Percentiles rank a stretch among this genome's conserved stretches.
Evolutionary conservation across 2,329 filamentous ascomycete genomes (phyloP).

Genomic region (Colletotrichum simmondsii): DNA sequence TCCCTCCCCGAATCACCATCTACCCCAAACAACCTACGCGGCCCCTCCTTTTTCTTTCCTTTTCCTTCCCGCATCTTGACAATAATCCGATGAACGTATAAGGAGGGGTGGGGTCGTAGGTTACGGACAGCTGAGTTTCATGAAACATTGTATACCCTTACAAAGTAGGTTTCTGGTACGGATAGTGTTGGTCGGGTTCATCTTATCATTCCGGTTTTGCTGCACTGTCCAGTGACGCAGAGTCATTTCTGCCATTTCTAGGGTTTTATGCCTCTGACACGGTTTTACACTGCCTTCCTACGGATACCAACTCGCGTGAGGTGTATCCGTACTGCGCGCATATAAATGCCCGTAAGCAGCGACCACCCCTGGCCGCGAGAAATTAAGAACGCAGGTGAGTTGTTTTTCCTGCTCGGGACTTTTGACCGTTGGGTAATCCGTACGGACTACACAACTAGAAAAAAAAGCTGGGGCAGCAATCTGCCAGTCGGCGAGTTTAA

Average conservation of each 20-base stretch:
- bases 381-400: background rate
- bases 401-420: background rate
- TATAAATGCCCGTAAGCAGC: background rate
- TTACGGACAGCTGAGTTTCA: background rate
- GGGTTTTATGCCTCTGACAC: background rate
- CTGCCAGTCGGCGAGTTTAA: background rate
- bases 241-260: background rate
- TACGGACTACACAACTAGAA: no score
- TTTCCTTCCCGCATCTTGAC: background rate
- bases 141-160: background rate
- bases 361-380: background rate
- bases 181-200: slow-evolving; percentile 5
- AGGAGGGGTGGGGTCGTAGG: background rate
- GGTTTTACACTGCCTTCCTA: background rate
- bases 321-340: background rate
- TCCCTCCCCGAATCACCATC: background rate
- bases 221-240: background rate
- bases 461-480: background rate
- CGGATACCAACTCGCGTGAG: no score
- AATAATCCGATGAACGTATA: slow-evolving; percentile 9
- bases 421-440: background rate
- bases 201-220: background rate
- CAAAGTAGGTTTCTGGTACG: no score
- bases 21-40: slow-evolving; percentile 7
- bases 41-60: background rate